Base-by-base conservation (phyloP, 2,329 filamentous ascomycete species). In the Paecilomyces fulvus region DNA sequence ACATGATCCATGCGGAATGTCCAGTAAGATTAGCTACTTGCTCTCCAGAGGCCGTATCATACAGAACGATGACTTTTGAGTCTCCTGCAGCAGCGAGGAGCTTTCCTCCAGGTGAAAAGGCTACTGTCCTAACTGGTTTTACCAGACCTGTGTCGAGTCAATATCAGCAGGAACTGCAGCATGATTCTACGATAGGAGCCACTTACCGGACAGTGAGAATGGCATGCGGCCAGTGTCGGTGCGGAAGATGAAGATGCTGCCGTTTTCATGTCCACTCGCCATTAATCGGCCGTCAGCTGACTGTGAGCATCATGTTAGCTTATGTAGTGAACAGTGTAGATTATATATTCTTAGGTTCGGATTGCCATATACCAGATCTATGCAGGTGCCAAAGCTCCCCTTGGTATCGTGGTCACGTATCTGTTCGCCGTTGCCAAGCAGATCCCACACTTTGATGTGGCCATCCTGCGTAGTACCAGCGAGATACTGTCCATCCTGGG, bases 211-310 rank as follows among this genome's bases (percentile, higher is more conserved):
- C 23, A 99, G 78, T 7, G 90, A 94, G 73, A 96, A 92, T 11
- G 89, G 79, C 64, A 99, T 83, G 55, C 90, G 84, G 3, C 90
- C 89, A 0, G 88, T 90, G 63, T 91, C 87, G 66, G 96, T 97
- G 77, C 91, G 92, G 80, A 97, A 99, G 59, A 99, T 85, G 75
- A 96, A 96, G 60, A 97, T 83, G 11, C 85, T 86, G 14, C 94
- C 94, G 66, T 89, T 96, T 70, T 96, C 89, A 73, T 99, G 92
- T 0, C 94, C 94, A 54, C 88, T 95, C 3, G 92, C 92, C 30
- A 92, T 95, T 71, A 90, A 88, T 60, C 83, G 86, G 54, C 92
- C 92, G 71, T 99, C 88, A 20, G 77, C 70, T 58, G 83, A 86
- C 82, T 84, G 58, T 31, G 43, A 52, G 33, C 6, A 52, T 14